Base-by-base conservation (phyloP, 2,329 filamentous ascomycete species). In the Dryadomyces sulphureus region DNA sequence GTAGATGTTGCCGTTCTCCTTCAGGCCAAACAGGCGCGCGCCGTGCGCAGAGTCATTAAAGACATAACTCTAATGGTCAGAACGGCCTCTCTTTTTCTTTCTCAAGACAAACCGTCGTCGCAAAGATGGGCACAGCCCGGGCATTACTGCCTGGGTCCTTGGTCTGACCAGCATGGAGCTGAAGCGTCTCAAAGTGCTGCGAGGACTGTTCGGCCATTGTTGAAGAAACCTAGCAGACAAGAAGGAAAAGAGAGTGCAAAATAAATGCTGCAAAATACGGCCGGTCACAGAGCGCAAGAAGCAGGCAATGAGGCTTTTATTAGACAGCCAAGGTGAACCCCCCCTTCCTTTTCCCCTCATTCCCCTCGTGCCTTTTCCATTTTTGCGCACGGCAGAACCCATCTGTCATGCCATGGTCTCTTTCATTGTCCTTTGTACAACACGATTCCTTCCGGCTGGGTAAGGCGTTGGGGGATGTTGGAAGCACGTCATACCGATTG, bases 1-100 rank as follows among this genome's bases (percentile, higher is more conserved):
- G 73, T 98, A 98, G 63, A 96, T 94, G 68, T 96, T 96, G 65
- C 89, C 92, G 57, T 86, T 84, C 67, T 96, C 88, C 69, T 96
- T 93, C 64, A 98, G 84, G 60, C 87, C 85, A 61, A 98, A 98
- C 38, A 98, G 81, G 62, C 88, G 81, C 47, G 92, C 92, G 51
- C 87, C 92, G 59, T 96, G 92, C 43, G 88, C 90, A 44, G 87
- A 94, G 69, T 96, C 86, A 76, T 96, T 83, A 76, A 98, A 98
- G 45, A 78, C 79, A 65, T 72, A 98, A 58, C 87, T 94, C 83
- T 55, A 4, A 14, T n/a, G 32, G 42, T 44, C n/a, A 38, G 45
- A 17, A 22, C 17, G 6, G 1, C 3, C 20, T 20, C 14, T 21
- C 27, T 1, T 6, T 9, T 7, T 17, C 20, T 12, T 19, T 36